Base-by-base conservation (phyloP, 495 filamentous ascomycete species). In the Neurospora cerealis region DNA sequence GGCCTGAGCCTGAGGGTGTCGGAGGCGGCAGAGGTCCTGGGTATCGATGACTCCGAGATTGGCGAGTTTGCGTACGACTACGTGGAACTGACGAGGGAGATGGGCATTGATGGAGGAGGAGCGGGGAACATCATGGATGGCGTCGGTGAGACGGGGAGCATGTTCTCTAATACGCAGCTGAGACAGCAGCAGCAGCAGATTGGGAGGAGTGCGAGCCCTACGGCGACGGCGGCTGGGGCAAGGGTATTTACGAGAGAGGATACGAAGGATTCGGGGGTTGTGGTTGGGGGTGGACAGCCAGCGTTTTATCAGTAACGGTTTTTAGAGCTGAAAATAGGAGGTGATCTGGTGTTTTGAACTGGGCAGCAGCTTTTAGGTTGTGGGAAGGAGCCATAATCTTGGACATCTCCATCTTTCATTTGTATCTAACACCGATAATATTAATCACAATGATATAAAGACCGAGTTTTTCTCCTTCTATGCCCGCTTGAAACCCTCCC, bases 1-100 rank as follows among this genome's bases (percentile, higher is more conserved):
- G 93, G 93, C 15, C 85, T 97, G 21, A 89, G 88, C 74, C 90
- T 98, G 70, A 93, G 95, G 62, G 91, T 91, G 0, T 85, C 84
- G 21, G 93, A 97, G 79, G 93, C 96, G 74, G 91, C 93, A 40
- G 95, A 98, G 83, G 90, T 97, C 44, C 85, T 95, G 71, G 95
- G 95, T 76, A 95, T 97, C 74, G 95, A 98, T 79, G 95, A 98
- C 80, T 91, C 93, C 38, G 94, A 98, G 84, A 95, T 98, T 80
- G 95, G 95, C 80, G 95, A 98, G 85, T 98, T 97, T 83, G 95
- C 95, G 36, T 98, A 98, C 78, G 95, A 98, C 81, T 98, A 97
- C 77, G 95, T 98, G 76, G 95, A 98, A 84, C 85, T 97, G 74
- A 92, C 89, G 46, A 89, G 95, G 70, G 96, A 98, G 76, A 91